Evolutionary conservation across 192 early-diverging fungal species (phyloP).

Genomic region (Coemansia sp.): DNA sequence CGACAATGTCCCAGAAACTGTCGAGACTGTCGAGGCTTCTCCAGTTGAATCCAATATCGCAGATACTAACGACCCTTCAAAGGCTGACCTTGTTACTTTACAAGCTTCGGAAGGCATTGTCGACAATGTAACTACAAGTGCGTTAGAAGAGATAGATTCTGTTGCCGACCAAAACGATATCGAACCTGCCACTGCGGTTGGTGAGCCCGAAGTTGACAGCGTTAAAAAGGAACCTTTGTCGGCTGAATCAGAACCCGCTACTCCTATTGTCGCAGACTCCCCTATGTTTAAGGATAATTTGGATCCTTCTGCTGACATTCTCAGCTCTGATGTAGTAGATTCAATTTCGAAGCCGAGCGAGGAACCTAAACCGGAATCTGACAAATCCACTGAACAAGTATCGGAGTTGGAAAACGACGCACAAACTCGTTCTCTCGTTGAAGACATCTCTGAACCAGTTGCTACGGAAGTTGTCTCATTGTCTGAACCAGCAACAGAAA

Average conservation of each 20-base stretch:
- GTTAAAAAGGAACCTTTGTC: neutral
- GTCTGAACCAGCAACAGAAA: neutral
- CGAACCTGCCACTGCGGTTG: neutral
- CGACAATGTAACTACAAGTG: neutral
- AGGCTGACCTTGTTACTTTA: neutral
- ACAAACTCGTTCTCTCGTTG: too few species aligned
- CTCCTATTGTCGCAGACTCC: too few species aligned
- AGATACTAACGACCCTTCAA: neutral
- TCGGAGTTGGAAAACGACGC: too few species aligned
- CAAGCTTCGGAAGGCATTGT: neutral
- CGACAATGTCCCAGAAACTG: too few species aligned
- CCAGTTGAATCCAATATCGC: neutral
- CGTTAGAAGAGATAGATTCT: neutral
- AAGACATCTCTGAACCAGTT: neutral
- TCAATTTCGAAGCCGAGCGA: too few species aligned
- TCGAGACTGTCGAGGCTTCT: neutral
- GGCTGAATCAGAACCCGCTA: too few species aligned
- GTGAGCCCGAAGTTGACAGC: neutral
- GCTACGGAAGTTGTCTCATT: neutral
- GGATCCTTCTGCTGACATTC: too few species aligned
- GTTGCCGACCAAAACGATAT: neutral
- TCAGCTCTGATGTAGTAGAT: too few species aligned
- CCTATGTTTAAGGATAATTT: too few species aligned
- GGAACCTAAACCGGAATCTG: too few species aligned
- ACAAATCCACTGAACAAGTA: too few species aligned